phyloP scores from a whole-genome alignment of 371 early-diverging fungal species.

The Rhizomucor pusillus region DNA sequence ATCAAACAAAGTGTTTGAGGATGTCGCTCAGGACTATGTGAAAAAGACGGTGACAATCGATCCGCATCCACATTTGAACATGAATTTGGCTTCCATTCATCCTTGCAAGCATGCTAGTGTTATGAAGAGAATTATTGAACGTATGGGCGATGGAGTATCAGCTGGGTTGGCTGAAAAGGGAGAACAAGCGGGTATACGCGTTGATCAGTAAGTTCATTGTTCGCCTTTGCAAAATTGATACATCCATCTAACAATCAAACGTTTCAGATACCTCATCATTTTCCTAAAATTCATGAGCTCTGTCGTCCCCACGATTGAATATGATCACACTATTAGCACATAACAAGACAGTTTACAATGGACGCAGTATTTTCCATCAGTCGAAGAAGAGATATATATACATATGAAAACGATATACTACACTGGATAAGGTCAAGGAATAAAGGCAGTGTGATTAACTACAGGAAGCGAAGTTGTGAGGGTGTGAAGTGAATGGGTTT shows the following conservation, averaged over 20 bases:
- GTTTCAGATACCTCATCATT: constrained; percentile 75
- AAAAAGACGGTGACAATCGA: constrained; percentile 98
- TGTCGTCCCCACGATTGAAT: constrained; percentile 97
- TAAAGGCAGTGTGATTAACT: background rate
- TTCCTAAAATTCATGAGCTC: constrained; percentile 96
- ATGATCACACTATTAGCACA: constrained; percentile 85
- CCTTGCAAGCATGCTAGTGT: constrained; percentile 98
- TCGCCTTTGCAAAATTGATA: background rate
- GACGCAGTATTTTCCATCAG: too few relatives aligned
- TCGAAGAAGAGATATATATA: background rate
- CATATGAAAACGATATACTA: too few relatives aligned
- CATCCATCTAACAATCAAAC: background rate
- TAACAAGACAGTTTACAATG: constrained; percentile 9
- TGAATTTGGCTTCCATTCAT: constrained; percentile 90
- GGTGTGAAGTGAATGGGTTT: constrained; percentile 78
- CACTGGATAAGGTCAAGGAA: background rate
- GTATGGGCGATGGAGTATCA: constrained; percentile 54
- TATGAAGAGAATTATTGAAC: constrained; percentile 93
- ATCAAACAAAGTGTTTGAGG: constrained; percentile 87
- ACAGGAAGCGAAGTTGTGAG: constrained; percentile 65
- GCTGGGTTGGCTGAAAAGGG: constrained; percentile 17
- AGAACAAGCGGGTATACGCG: constrained; percentile 62
- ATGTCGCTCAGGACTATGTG: constrained; percentile 96
- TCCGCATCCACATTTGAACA: constrained; percentile 85
- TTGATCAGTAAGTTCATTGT: constrained; percentile 78